A percentile compares a stretch with the other conserved stretches of the same genome.
Conservation (phyloP, 345 rosid genomes). For the Fremontodendron californicum region DNA sequence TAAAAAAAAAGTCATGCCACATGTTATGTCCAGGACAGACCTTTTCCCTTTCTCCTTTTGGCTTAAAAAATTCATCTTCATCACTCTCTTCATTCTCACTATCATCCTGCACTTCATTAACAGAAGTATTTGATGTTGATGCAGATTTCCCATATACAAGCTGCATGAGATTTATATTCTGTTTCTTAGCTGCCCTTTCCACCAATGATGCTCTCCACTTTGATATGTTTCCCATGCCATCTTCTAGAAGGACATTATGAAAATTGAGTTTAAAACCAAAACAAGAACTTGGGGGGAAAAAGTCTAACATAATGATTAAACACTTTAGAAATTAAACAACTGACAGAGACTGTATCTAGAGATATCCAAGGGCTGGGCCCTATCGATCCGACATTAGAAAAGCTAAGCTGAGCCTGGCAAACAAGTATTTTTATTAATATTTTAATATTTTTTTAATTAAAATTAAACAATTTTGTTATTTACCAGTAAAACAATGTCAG, state of each 20-base stretch:
- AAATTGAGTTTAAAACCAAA: slow-evolving; percentile 19
- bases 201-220: slow-evolving; percentile 76
- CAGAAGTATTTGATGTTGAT: slow-evolving; percentile 31
- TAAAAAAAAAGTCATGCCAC: background rate
- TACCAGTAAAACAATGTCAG: background rate
- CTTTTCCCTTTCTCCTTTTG: slow-evolving; percentile 70
- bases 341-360: background rate
- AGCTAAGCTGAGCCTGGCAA: background rate
- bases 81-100: slow-evolving; percentile 60
- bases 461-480: background rate
- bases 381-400: background rate
- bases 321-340: background rate
- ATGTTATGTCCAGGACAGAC: slow-evolving; percentile 32
- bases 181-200: slow-evolving; percentile 53
- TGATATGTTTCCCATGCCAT: slow-evolving; percentile 63
- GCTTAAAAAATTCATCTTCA: slow-evolving; percentile 78
- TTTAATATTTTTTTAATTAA: background rate
- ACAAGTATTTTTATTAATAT: background rate
- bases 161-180: slow-evolving; percentile 61
- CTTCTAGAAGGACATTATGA: slow-evolving; percentile 30
- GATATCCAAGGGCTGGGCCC: background rate
- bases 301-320: background rate
- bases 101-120: slow-evolving; percentile 35
- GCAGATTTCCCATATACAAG: slow-evolving; percentile 68
- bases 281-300: background rate